These are phyloP conservation scores for Kwoniella dejecticola DNA, from an alignment of 768 basidiomycete species.

Conservation along the genomic window DNA sequence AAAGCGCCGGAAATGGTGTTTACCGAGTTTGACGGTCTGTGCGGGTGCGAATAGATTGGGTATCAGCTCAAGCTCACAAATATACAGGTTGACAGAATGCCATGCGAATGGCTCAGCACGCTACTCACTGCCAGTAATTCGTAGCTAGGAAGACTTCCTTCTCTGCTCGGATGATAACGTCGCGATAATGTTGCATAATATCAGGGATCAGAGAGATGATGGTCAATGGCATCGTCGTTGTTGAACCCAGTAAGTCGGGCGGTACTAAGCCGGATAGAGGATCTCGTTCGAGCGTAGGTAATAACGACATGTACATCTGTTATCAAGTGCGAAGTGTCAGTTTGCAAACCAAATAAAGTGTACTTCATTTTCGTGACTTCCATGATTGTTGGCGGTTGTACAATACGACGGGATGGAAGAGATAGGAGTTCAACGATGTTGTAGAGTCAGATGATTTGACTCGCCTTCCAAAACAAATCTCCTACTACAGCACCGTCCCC, in stretches of 20 bases:
- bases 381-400: too few species aligned
- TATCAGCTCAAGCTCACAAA: neutral
- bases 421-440: neutral
- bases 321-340: neutral
- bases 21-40: conserved; percentile 62
- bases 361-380: too few species aligned
- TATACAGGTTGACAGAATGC: too few species aligned
- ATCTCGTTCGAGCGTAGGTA: conserved; percentile 63
- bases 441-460: conserved; percentile 10
- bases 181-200: conserved; percentile 70
- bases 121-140: conserved; percentile 61
- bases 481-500: conserved; percentile 59
- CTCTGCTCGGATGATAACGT: conserved; percentile 65
- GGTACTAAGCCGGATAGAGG: conserved; percentile 65
- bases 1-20: conserved; percentile 62
- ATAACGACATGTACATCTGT: conserved; percentile 67
- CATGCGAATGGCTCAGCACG: too few species aligned
- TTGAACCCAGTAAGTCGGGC: conserved; percentile 66
- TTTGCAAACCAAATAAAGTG: neutral
- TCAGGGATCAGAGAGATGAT: conserved; percentile 71
- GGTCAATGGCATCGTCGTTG: conserved; percentile 66
- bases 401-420: too few species aligned
- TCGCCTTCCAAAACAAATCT: conserved; percentile 66
- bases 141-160: conserved; percentile 70
- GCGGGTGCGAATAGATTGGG: conserved; percentile 36